Evolutionary conservation across 768 basidiomycete genomes (phyloP), one percentile per base, ranked within the genome.

Genomic region (Cystofilobasidium capitatum): DNA sequence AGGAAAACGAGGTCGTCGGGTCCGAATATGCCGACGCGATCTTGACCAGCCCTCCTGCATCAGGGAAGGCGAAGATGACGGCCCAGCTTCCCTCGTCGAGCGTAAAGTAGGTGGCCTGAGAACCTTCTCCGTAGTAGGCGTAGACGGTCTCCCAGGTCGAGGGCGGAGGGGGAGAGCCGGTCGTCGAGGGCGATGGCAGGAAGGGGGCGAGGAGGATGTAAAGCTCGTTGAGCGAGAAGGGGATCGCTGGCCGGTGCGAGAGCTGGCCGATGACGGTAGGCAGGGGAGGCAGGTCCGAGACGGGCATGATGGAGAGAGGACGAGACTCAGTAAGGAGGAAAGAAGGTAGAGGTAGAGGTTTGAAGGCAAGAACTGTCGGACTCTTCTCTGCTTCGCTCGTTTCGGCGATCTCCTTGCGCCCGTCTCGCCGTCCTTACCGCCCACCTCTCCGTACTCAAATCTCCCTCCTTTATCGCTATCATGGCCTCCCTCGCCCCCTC

Each of bases 131-230:
- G 55, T 65, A 65, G 51, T 57, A 42, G 7, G 26, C 39, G 31
- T 51, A 14, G 39, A 65, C 39, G 17, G 54, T 58, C 1, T 55
- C 51, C 64, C 64, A 65, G 37, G 12, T 55, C 37, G 47, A 29
- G n/a, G 62, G 2, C 6, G 47, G 39, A 17, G 54, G 4, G 26
- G 22, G 22, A 13, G 51, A 33, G 8, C 26, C 20, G 44, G 42
- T 44, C n/a, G 63, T 39, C 35, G 51, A 24, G 49, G 51, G 39
- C 13, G 40, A 31, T 12, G 49, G 51, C 31, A 57, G 36, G 64
- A 65, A 65, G n/a, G 64, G 54, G 36, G 39, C 33, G 22, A 65
- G 55, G 39, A 65, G 64, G 24, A 54, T 26, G 49, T 55, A 55
- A 22, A 57, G 64, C 37, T 35, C 35, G n/a, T 65, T 65, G 29